Percentiles rank a stretch among this genome's conserved stretches.
Evolutionary conservation across 2,329 filamentous ascomycete genomes (phyloP).

Genomic region (Elsinoe ampelina): DNA sequence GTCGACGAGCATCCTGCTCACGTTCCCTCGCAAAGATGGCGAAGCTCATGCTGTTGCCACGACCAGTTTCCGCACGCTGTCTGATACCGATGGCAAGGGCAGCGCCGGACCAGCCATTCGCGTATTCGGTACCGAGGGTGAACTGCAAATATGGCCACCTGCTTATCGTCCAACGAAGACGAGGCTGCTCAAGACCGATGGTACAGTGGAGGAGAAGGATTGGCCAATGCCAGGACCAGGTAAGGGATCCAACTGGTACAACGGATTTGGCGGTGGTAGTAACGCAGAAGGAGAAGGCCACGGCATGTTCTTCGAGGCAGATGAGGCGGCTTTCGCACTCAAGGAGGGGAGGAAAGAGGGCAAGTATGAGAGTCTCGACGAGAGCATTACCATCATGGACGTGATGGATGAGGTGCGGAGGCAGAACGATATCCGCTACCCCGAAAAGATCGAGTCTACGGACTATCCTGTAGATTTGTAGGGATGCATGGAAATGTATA

Average conservation of each 20-base stretch:
- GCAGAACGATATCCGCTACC: constrained; percentile 54
- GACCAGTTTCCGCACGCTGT: constrained; percentile 53
- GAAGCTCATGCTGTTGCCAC: constrained; percentile 57
- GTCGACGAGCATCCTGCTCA: constrained; percentile 65
- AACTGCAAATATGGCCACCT: constrained; percentile 69
- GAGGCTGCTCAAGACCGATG: constrained; percentile 31
- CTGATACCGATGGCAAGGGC: constrained; percentile 52
- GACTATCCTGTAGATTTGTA: constrained; percentile 41
- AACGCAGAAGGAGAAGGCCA: constrained; percentile 54
- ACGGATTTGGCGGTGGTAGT: constrained; percentile 35
- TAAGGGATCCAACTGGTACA: constrained; percentile 38
- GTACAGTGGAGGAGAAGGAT: constrained; percentile 40
- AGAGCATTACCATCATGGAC: constrained; percentile 81
- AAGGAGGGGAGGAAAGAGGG: constrained; percentile 71
- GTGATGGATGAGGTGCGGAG: constrained; percentile 60
- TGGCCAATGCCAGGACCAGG: constrained; percentile 39
- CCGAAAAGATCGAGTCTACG: constrained; percentile 55
- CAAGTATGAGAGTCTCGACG: constrained; percentile 57
- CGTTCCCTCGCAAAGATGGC: constrained; percentile 53
- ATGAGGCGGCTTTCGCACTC: constrained; percentile 66
- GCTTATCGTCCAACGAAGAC: constrained; percentile 55
- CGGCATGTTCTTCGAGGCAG: constrained; percentile 85
- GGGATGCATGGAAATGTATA: neutral
- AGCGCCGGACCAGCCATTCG: constrained; percentile 59
- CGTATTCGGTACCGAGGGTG: constrained; percentile 71